phyloP scores from a whole-genome alignment of 2,329 filamentous ascomycete genomes.

The Pseudocercospora musae region DNA sequence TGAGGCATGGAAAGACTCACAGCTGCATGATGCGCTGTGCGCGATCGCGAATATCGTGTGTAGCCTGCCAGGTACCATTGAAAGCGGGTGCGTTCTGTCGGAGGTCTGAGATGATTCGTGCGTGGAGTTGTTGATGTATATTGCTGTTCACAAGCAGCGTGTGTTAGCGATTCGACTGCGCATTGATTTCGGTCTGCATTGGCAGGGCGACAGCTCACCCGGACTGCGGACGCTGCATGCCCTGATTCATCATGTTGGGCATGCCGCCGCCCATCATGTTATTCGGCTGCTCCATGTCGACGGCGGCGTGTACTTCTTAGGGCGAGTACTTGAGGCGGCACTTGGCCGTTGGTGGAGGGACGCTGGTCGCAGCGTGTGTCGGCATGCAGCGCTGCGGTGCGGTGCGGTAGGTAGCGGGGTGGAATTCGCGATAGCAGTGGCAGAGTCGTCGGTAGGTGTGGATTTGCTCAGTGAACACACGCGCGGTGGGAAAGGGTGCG shows the following conservation, averaged over 20 bases:
- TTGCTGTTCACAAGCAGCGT: slow-evolving; percentile 9
- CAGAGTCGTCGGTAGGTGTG: neutral
- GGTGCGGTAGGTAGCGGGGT: no score
- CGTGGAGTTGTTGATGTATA: slow-evolving; percentile 27
- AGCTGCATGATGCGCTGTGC: slow-evolving; percentile 33
- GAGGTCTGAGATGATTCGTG: slow-evolving; percentile 29
- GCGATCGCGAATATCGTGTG: slow-evolving; percentile 30
- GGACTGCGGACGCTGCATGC: slow-evolving; percentile 27
- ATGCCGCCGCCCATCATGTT: neutral
- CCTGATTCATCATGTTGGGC: slow-evolving; percentile 2
- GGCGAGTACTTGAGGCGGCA: neutral
- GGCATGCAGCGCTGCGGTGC: slow-evolving; percentile 6
- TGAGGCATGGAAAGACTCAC: slow-evolving; percentile 23
- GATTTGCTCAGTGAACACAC: neutral
- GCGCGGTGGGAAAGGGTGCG: neutral
- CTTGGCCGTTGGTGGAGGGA: neutral
- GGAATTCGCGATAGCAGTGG: neutral
- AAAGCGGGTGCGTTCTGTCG: slow-evolving; percentile 19
- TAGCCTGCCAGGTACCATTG: slow-evolving; percentile 33
- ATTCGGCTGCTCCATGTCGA: slow-evolving; percentile 11
- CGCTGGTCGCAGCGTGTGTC: neutral
- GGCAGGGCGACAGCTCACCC: slow-evolving; percentile 4
- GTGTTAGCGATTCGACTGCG: neutral
- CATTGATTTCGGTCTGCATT: neutral
- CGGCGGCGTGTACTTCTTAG: neutral